Evolutionary conservation across 2,329 filamentous ascomycete species (phyloP).

Genomic region (Fusarium sp.): DNA sequence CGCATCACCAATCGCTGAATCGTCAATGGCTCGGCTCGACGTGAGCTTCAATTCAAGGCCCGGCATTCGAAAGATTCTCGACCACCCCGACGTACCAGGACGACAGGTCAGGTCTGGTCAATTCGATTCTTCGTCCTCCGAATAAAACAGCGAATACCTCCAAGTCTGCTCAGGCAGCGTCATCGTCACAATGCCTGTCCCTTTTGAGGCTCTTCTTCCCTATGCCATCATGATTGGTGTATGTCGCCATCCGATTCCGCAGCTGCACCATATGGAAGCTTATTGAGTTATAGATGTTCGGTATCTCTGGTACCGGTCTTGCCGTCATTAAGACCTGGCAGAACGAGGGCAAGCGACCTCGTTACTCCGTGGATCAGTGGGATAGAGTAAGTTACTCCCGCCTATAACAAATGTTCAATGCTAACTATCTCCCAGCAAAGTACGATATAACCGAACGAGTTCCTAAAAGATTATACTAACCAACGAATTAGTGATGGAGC

Average conservation of each 20-base stretch:
- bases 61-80: constrained; percentile 39
- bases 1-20: constrained; percentile 45
- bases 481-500: constrained; percentile 69
- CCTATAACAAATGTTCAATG: constrained; percentile 2
- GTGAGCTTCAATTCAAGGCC: constrained; percentile 47
- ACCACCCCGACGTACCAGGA: constrained; percentile 32
- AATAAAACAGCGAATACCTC: constrained; percentile 17
- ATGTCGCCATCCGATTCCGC: constrained; percentile 49
- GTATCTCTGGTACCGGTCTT: constrained; percentile 68
- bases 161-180: constrained; percentile 50
- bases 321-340: constrained; percentile 67
- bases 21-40: constrained; percentile 45
- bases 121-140: constrained; percentile 35
- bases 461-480: constrained; percentile 5
- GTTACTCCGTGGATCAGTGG: constrained; percentile 72
- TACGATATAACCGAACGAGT: constrained; percentile 49
- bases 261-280: constrained; percentile 32
- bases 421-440: constrained; percentile 64
- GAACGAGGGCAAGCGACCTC: constrained; percentile 70
- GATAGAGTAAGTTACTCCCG: constrained; percentile 62
- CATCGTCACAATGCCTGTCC: constrained; percentile 65
- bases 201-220: constrained; percentile 72
- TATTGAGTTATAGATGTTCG: constrained; percentile 67
- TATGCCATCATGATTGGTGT: constrained; percentile 73
- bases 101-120: constrained; percentile 40